phyloP scores from a whole-genome alignment of 2,329 filamentous ascomycete species.

The Gnomoniopsis smithogilvyi region DNA sequence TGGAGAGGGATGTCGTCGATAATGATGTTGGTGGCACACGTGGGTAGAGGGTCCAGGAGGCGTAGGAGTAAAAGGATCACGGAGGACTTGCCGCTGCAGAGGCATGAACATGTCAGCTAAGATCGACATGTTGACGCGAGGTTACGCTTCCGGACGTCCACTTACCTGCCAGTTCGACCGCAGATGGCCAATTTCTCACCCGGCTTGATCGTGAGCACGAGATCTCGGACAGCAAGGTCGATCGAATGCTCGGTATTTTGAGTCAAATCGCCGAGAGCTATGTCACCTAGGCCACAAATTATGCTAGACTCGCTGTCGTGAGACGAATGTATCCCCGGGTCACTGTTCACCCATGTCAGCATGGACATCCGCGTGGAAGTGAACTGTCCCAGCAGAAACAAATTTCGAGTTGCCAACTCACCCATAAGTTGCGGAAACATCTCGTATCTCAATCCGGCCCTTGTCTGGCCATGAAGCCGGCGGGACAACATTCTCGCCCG shows the following conservation, averaged over 20 bases:
- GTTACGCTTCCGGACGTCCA: neutral
- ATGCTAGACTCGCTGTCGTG: constrained; percentile 6
- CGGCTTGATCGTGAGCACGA: constrained; percentile 25
- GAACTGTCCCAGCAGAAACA: too few species aligned
- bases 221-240: constrained; percentile 25
- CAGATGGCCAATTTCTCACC: constrained; percentile 32
- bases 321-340: neutral
- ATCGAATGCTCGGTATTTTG: neutral
- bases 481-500: constrained; percentile 23
- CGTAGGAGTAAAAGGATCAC: constrained; percentile 37
- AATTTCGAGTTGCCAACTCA: neutral
- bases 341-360: neutral
- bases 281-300: neutral
- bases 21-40: constrained; percentile 22
- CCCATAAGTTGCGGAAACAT: constrained; percentile 26
- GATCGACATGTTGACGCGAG: neutral
- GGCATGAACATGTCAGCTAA: neutral
- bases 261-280: neutral
- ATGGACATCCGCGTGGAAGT: neutral
- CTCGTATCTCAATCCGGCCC: constrained; percentile 23
- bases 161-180: constrained; percentile 26
- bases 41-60: constrained; percentile 31
- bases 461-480: constrained; percentile 26
- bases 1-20: constrained; percentile 33
- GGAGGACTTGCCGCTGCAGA: constrained; percentile 36